Base-by-base conservation (phyloP, 306 rosid genomes). In the Medicago truncatula region DNA sequence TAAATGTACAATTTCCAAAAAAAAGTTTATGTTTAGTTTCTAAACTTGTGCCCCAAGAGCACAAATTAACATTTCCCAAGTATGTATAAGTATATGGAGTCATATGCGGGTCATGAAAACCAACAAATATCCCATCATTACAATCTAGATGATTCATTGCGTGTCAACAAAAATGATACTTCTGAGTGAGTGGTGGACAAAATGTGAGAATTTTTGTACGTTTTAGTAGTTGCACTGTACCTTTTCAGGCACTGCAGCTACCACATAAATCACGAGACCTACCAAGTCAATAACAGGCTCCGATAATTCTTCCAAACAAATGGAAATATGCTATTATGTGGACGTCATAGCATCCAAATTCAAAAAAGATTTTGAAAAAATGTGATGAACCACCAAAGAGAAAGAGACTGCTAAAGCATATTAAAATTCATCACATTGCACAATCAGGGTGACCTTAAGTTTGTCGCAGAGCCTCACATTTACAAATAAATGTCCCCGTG, bases 391-490 rank as follows among this genome's bases (percentile, higher is more conserved):
- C 15, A 75, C 3, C 59, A 67, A 16, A 68, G 64, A 58, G 25
- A 43, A 31, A 73, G 78, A 21, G 75, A 57, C 20, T 2, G 31
- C 31, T 63, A 40, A 64, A 36, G 61, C 53, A 41, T 46, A 39
- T 23, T 40, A 43, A 4, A 67, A 78, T 66, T 73, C 62, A 44
- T 34, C 5, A 34, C 38, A 34, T 4, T 34, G 38, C 38, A 64
- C 54, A 76, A 63, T 39, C 50, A 62, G 58, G n/a, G 43, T n/a
- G 70, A 9, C 67, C 46, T 11, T 36, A 41, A 50, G 56, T 70
- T 79, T 79, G 86, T 83, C 80, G 44, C n/a, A 64, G 57, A 79
- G 78, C 52, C 67, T 83, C 71, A 83, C 83, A 70, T 64, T 80
- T 43, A 57, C 46, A 56, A 28, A 40, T n/a, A 73, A 67, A 56